Percentiles rank a stretch among this genome's conserved stretches.
phyloP scores from a whole-genome alignment of 2,329 filamentous ascomycete genomes.

The Rhinocladiella mackenziei region DNA sequence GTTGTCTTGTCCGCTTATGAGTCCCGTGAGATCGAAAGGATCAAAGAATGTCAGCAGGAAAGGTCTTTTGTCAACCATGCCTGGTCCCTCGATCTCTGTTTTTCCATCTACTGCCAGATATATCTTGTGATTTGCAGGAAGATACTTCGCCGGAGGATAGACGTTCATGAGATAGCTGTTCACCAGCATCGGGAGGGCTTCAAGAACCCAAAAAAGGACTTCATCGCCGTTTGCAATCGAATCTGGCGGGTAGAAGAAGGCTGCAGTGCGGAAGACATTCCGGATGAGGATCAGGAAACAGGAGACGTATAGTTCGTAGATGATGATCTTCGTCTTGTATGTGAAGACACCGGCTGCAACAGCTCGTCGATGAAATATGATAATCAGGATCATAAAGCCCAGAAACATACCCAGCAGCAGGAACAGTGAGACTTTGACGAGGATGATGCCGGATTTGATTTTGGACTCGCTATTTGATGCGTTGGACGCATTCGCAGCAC shows the following conservation, averaged over 20 bases:
- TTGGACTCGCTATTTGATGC: constrained; percentile 32
- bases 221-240: constrained; percentile 42
- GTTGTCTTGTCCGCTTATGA: constrained; percentile 37
- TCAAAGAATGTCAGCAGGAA: constrained; percentile 44
- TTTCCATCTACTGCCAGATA: constrained; percentile 51
- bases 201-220: constrained; percentile 54
- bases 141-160: constrained; percentile 48
- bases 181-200: constrained; percentile 49
- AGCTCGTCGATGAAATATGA: constrained; percentile 46
- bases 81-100: constrained; percentile 50
- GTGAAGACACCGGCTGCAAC: constrained; percentile 40
- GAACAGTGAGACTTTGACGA: constrained; percentile 50
- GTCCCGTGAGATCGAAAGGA: constrained; percentile 41
- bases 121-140: constrained; percentile 49
- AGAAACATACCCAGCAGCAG: constrained; percentile 50
- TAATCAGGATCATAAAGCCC: constrained; percentile 47
- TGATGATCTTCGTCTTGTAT: constrained; percentile 41
- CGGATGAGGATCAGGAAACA: constrained; percentile 40
- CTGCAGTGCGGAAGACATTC: constrained; percentile 52
- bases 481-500: constrained; percentile 31
- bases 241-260: constrained; percentile 40
- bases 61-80: constrained; percentile 46
- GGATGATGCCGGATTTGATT: constrained; percentile 41
- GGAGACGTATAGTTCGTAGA: constrained; percentile 42
- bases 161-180: constrained; percentile 51